Evolutionary conservation across 2,329 filamentous ascomycete species (phyloP).

Genomic region (Exserohilum turcica): DNA sequence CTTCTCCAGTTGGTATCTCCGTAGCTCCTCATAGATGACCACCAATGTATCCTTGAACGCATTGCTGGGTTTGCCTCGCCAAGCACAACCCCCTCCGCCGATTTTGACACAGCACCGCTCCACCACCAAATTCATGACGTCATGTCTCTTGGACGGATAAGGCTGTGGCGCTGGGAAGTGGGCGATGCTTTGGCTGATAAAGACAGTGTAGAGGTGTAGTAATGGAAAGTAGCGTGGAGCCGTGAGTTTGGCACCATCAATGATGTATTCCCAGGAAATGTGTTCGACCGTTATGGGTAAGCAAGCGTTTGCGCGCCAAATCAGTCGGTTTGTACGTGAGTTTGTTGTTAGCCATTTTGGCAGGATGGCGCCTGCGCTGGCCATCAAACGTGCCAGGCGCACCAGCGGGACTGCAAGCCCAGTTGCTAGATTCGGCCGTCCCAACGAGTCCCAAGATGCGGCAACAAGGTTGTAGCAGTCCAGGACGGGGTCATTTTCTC

Average conservation of each 20-base stretch:
- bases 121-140: constrained; percentile 34
- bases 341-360: constrained; percentile 33
- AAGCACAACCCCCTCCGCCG: constrained; percentile 16
- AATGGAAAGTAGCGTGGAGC: constrained; percentile 29
- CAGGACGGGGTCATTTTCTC: constrained; percentile 16
- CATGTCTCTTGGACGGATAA: constrained; percentile 23
- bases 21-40: constrained; percentile 34
- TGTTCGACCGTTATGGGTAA: constrained; percentile 19
- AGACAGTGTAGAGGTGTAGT: constrained; percentile 39
- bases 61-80: constrained; percentile 26
- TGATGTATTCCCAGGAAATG: constrained; percentile 33
- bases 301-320: constrained; percentile 40
- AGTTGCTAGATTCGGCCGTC: constrained; percentile 26
- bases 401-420: constrained; percentile 38
- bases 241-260: constrained; percentile 21
- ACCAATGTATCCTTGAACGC: constrained; percentile 33
- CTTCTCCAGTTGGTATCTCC: constrained; percentile 30
- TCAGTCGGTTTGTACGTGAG: constrained; percentile 24
- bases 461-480: constrained; percentile 33
- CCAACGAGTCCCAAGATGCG: constrained; percentile 35
- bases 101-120: constrained; percentile 36
- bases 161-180: constrained; percentile 16
- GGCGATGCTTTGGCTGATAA: constrained; percentile 37
- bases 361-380: constrained; percentile 26
- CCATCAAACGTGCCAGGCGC: constrained; percentile 38